Conservation (phyloP, 495 filamentous ascomycete species). For the Penicillium nucicola region DNA sequence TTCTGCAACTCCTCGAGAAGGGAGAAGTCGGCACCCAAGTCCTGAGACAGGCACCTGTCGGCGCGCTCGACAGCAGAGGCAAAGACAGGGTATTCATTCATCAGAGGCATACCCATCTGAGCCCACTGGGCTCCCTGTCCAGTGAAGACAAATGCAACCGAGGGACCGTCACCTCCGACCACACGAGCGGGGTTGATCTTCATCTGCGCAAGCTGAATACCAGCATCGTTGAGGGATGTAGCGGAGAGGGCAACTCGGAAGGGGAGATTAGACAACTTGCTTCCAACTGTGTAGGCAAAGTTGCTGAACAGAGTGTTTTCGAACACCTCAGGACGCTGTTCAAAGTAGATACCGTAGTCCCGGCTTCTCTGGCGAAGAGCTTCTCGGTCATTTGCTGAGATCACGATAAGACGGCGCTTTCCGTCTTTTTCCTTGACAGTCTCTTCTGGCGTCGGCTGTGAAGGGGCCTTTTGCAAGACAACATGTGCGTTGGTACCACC, state of each 20-base stretch:
- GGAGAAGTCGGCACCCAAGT: slow-evolving; percentile 18
- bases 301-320: slow-evolving; percentile 25
- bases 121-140: slow-evolving; percentile 43
- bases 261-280: slow-evolving; percentile 23
- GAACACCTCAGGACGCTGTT: slow-evolving; percentile 30
- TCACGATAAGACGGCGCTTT: slow-evolving; percentile 17
- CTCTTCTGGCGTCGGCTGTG: slow-evolving; percentile 1
- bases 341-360: slow-evolving; percentile 31
- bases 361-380: slow-evolving; percentile 19
- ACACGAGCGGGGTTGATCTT: slow-evolving; percentile 19
- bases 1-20: slow-evolving; percentile 11
- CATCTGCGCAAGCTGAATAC: slow-evolving; percentile 9
- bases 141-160: slow-evolving; percentile 31
- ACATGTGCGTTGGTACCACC: slow-evolving; percentile 61
- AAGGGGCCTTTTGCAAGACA: slow-evolving; percentile 37
- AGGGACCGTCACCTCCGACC: slow-evolving; percentile 3
- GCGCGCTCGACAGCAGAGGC: slow-evolving; percentile 15
- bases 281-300: slow-evolving; percentile 26
- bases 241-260: slow-evolving; percentile 25
- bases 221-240: slow-evolving; percentile 16
- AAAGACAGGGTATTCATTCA: slow-evolving; percentile 21
- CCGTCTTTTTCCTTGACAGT: slow-evolving; percentile 10
- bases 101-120: slow-evolving; percentile 33
- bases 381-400: slow-evolving; percentile 27
- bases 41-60: slow-evolving; percentile 8